Evolutionary conservation across 2,329 filamentous ascomycete genomes (phyloP).

Genomic region (Pseudodiploospora longispora): DNA sequence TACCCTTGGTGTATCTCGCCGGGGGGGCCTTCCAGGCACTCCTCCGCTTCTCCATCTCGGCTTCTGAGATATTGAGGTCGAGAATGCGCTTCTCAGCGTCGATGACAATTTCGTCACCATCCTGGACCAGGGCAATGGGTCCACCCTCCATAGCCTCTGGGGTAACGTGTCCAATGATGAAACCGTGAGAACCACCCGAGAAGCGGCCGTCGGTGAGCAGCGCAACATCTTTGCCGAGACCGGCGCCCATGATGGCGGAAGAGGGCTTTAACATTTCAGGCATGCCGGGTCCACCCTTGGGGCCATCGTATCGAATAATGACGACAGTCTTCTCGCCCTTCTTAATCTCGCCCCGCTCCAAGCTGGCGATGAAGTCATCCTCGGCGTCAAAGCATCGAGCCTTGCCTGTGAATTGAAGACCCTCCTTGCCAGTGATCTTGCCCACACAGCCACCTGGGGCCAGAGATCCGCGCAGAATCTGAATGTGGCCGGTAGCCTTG

Average conservation of each 20-base stretch:
- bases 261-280: constrained; percentile 92
- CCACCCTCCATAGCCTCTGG: constrained; percentile 82
- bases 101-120: constrained; percentile 75
- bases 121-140: constrained; percentile 72
- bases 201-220: constrained; percentile 70
- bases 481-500: constrained; percentile 79
- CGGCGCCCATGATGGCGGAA: constrained; percentile 86
- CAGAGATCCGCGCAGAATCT: constrained; percentile 78
- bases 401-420: constrained; percentile 71
- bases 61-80: constrained; percentile 58
- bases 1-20: constrained; percentile 53
- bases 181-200: constrained; percentile 75
- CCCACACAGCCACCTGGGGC: constrained; percentile 82
- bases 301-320: constrained; percentile 87
- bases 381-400: constrained; percentile 82
- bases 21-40: constrained; percentile 55
- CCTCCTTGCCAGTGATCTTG: constrained; percentile 93
- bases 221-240: constrained; percentile 67
- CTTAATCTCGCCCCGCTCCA: constrained; percentile 71
- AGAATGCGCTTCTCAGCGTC: constrained; percentile 68
- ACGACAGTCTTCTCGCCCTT: constrained; percentile 83
- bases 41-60: constrained; percentile 51
- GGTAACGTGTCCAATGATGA: constrained; percentile 81
- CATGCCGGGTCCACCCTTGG: constrained; percentile 90
- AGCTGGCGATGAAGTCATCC: constrained; percentile 66